Base-by-base conservation (phyloP, 768 basidiomycete species). In the Boletellus ananas region DNA sequence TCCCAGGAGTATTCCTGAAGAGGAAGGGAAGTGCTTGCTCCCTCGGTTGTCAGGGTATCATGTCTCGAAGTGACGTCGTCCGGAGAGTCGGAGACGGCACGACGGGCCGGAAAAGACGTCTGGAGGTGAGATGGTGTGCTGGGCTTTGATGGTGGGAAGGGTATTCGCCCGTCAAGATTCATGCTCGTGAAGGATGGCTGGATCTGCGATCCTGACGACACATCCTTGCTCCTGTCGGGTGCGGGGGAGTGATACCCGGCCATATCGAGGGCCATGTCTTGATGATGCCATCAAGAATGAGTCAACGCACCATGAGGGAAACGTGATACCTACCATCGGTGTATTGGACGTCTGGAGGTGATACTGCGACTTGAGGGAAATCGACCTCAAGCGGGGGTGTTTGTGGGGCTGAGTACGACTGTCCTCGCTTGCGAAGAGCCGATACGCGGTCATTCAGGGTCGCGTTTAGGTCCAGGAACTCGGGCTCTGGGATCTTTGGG, bases 1-100 rank as follows among this genome's bases (percentile, higher is more conserved):
- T 94, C 94, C 93, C 93, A 94, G 6, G 88, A 87, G 59, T 93
- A 93, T 61, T 90, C 86, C 49, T 82, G 83, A 3, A 76, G 60
- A 4, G 62, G 65, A 17, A 68, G 41, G 12, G 64, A 43, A 31
- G 41, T 1, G 17, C n/a, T 35, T 43, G 33, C 50, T 38, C 37
- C 50, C 17, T 61, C 52, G 13, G 35, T 9, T 8, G 43, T 17
- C 21, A 47, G 35, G 23, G 48, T 37, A 44, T 55, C 53, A 11
- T 21, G 51, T 42, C 50, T 58, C 18, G 51, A 27, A 4, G 64
- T 59, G 37, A 70, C 52, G 18, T 81, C 80, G 7, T 77, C 78
- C 9, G 80, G 81, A 4, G 85, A 81, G 58, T 81, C 84, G 12
- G 84, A 85, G 13, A 78, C 77, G 3, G 78, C 78, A 25, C 79